Evolutionary conservation across 768 basidiomycete species (phyloP).

Genomic region (Lactarius hengduanensis): DNA sequence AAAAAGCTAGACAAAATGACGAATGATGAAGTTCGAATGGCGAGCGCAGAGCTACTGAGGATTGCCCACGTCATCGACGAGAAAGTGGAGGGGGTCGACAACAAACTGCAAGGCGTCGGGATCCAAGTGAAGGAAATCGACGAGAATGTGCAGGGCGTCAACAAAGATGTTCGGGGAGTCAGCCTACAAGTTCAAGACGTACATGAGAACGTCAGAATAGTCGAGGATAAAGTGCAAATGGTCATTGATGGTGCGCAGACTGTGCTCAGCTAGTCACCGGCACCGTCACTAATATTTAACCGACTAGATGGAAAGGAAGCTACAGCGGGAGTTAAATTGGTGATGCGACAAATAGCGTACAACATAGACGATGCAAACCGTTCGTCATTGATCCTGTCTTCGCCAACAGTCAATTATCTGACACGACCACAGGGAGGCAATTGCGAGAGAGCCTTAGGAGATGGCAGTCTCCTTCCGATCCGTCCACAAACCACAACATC

Average conservation of each 20-base stretch:
- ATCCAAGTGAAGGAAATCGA: not conserved
- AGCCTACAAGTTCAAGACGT: not conserved
- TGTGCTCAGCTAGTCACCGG: not conserved
- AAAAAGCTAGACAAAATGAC: not conserved
- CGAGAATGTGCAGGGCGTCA: not conserved
- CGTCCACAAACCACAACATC: not conserved
- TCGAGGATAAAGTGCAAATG: not conserved
- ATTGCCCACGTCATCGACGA: not conserved
- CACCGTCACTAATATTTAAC: not conserved
- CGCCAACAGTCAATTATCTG: not conserved
- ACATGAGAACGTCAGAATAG: not conserved
- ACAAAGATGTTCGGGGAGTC: not conserved
- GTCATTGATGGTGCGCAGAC: not conserved
- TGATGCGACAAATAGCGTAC: not conserved
- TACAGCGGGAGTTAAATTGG: not conserved
- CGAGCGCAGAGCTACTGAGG: not conserved
- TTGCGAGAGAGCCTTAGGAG: not conserved
- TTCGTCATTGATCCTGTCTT: not conserved
- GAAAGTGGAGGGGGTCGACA: not conserved
- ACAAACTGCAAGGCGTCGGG: not conserved
- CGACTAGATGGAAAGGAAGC: not conserved
- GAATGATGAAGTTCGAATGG: not conserved
- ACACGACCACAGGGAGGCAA: not conserved
- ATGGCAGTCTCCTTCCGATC: not conserved
- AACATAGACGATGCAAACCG: not conserved